Evolutionary conservation across 305 asterid genomes (phyloP).

Genomic region (Solanum hybrid): DNA sequence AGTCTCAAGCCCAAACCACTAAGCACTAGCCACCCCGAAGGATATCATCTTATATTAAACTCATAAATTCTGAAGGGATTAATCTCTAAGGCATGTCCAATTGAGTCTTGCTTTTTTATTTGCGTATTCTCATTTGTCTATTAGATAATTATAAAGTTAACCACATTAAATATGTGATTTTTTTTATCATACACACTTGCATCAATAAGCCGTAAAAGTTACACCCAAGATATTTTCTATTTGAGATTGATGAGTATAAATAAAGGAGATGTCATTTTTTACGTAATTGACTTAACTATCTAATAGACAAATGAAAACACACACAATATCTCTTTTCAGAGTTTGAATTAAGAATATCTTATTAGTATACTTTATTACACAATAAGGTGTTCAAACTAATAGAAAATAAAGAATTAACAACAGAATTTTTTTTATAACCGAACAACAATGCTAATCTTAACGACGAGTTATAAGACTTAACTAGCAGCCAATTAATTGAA

Average conservation of each 20-base stretch:
- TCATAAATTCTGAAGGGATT: neutral
- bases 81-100: neutral
- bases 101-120: neutral
- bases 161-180: neutral
- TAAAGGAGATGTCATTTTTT: neutral
- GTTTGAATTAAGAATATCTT: neutral
- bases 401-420: neutral
- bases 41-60: neutral
- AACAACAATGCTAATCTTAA: neutral
- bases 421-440: too few species aligned
- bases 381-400: neutral
- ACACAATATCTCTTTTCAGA: too few species aligned
- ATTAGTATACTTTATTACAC: neutral
- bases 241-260: too few species aligned
- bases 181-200: too few species aligned
- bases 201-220: neutral
- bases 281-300: neutral
- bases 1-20: neutral
- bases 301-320: neutral
- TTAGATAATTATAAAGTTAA: neutral
- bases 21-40: neutral
- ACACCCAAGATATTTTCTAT: neutral
- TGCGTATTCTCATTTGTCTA: neutral
- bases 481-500: neutral
- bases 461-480: neutral